Conservation (phyloP, 805 yeast species). For the Teunomyces aglyptinius region DNA sequence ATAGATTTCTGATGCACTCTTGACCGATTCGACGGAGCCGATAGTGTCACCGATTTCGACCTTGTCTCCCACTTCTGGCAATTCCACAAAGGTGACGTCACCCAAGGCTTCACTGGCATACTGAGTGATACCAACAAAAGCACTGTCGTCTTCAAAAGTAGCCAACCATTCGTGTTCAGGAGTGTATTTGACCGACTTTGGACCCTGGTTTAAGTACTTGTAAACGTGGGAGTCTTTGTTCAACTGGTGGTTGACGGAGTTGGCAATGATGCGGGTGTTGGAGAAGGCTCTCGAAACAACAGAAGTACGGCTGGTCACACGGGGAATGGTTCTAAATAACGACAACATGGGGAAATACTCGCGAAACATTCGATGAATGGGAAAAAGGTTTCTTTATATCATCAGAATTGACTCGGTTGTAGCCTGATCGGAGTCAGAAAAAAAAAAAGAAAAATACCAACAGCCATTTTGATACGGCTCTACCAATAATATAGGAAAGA, state of each 20-base stretch:
- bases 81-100: constrained; percentile 91
- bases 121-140: constrained; percentile 86
- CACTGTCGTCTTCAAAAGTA: constrained; percentile 73
- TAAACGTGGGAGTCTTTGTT: constrained; percentile 37
- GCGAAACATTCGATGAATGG: background rate
- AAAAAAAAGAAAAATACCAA: background rate
- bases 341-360: constrained; percentile 1
- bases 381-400: constrained; percentile 1
- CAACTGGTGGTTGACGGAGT: constrained; percentile 33
- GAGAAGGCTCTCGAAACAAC: constrained; percentile 8
- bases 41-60: constrained; percentile 74
- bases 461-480: background rate
- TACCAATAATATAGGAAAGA: no score
- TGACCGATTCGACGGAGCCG: constrained; percentile 94
- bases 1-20: constrained; percentile 90
- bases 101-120: constrained; percentile 97
- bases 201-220: constrained; percentile 42
- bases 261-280: constrained; percentile 14
- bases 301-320: constrained; percentile 2
- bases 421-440: constrained; percentile 1
- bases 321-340: constrained; percentile 1
- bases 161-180: constrained; percentile 96
- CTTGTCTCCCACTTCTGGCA: constrained; percentile 68
- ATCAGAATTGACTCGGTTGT: constrained; percentile 1
- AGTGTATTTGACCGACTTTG: constrained; percentile 63